These are phyloP conservation scores for Ceratopteris richardii DNA, from an alignment of 75 land plant species.

Conservation along the genomic window DNA sequence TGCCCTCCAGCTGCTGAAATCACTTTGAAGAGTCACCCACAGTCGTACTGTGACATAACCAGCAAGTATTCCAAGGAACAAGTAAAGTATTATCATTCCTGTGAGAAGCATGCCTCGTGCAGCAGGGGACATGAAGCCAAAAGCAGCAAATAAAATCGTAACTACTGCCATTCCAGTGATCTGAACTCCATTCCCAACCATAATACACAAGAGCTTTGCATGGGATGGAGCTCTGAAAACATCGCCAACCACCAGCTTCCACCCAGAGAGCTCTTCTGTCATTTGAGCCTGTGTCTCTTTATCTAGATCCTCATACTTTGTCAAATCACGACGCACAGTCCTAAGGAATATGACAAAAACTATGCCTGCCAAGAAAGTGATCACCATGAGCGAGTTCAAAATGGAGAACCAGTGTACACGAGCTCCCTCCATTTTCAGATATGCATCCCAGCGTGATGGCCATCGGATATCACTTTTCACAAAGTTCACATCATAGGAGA, in stretches of 20 bases:
- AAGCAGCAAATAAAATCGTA: constrained; percentile 54
- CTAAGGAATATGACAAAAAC: constrained; percentile 15
- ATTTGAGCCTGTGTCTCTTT: constrained; percentile 60
- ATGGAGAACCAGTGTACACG: constrained; percentile 29
- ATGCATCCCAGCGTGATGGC: constrained; percentile 36
- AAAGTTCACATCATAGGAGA: constrained; percentile 18
- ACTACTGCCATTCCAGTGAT: constrained; percentile 54
- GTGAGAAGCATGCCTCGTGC: constrained; percentile 50
- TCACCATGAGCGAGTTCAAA: constrained; percentile 15
- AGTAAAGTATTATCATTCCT: constrained; percentile 53
- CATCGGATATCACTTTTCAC: constrained; percentile 20
- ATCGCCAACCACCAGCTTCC: constrained; percentile 63
- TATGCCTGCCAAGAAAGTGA: constrained; percentile 12
- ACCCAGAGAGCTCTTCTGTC: constrained; percentile 60
- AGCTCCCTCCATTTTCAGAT: constrained; percentile 25
- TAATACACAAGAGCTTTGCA: constrained; percentile 39
- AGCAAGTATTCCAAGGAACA: constrained; percentile 48
- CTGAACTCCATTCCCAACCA: constrained; percentile 56
- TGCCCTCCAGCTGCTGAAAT: constrained; percentile 40
- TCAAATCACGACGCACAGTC: constrained; percentile 18
- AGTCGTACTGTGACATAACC: constrained; percentile 51
- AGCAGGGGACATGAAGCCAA: constrained; percentile 65
- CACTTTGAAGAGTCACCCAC: constrained; percentile 48
- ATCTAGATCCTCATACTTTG: constrained; percentile 32
- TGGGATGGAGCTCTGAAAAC: constrained; percentile 45